phyloP scores from a whole-genome alignment of 352 stramenopile species.

The Hyaloperonospora brassicae region DNA sequence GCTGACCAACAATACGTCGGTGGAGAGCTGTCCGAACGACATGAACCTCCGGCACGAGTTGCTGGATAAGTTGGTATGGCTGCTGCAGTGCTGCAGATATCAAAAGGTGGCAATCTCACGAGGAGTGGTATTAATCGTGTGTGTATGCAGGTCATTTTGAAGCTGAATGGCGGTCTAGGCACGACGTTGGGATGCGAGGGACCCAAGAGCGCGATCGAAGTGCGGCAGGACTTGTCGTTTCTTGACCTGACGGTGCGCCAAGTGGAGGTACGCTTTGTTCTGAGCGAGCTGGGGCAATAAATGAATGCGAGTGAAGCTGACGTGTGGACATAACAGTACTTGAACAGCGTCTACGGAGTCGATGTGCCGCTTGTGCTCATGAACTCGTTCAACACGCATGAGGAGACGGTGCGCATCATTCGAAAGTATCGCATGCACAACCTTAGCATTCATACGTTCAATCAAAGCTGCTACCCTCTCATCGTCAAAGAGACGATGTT shows the following conservation, averaged over 20 bases:
- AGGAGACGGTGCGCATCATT: constrained; percentile 96
- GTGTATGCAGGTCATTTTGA: constrained; percentile 86
- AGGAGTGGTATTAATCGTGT: constrained; percentile 12
- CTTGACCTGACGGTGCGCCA: constrained; percentile 98
- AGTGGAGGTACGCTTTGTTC: constrained; percentile 65
- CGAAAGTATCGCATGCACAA: constrained; percentile 96
- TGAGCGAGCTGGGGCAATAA: background rate
- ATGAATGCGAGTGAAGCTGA: background rate
- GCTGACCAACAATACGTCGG: constrained; percentile 57
- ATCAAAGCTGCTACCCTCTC: constrained; percentile 89
- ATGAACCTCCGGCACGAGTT: constrained; percentile 90
- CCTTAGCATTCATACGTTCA: constrained; percentile 92
- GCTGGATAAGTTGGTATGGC: constrained; percentile 88
- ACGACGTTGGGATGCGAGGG: constrained; percentile 95
- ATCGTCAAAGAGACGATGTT: constrained; percentile 88
- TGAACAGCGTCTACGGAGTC: constrained; percentile 88
- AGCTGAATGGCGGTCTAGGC: constrained; percentile 98
- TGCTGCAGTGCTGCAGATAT: background rate
- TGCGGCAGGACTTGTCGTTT: constrained; percentile 92
- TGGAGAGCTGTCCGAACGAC: constrained; percentile 87
- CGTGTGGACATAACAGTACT: constrained; percentile 39
- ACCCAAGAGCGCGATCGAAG: constrained; percentile 90
- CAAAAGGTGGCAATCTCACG: background rate
- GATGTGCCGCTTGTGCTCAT: constrained; percentile 99
- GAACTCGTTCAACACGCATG: constrained; percentile 99